phyloP scores from a whole-genome alignment of 768 basidiomycete species.

The Pleurotus djamor region DNA sequence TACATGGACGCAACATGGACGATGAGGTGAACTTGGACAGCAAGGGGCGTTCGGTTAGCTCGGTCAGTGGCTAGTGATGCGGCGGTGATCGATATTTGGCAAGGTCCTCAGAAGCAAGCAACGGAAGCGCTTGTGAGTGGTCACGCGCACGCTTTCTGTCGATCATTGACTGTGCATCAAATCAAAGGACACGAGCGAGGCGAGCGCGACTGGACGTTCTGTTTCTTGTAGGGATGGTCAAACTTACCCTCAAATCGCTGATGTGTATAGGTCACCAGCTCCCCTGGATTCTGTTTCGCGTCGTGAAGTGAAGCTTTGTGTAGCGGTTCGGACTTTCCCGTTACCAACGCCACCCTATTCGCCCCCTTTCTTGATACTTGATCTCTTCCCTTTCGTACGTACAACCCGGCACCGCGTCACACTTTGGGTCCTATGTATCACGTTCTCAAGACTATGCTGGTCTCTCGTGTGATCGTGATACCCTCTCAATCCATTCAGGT shows the following conservation, averaged over 20 bases:
- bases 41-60: background rate
- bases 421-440: background rate
- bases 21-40: background rate
- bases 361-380: too few species aligned
- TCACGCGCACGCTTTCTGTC: too few species aligned
- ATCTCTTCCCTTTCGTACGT: too few species aligned
- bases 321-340: too few species aligned
- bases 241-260: background rate
- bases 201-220: constrained; percentile 4
- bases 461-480: constrained; percentile 6
- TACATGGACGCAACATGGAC: too few species aligned
- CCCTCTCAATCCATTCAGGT: constrained; percentile 2
- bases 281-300: background rate
- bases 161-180: background rate
- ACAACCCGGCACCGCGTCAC: too few species aligned
- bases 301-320: background rate
- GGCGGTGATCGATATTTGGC: background rate
- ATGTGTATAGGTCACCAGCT: background rate
- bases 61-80: background rate
- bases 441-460: constrained; percentile 9
- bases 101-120: background rate
- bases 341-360: too few species aligned
- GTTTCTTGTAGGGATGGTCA: background rate
- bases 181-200: background rate
- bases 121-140: too few species aligned